phyloP scores from a whole-genome alignment of 176 grass and related monocot genomes.

The Aechmea fasciata region DNA sequence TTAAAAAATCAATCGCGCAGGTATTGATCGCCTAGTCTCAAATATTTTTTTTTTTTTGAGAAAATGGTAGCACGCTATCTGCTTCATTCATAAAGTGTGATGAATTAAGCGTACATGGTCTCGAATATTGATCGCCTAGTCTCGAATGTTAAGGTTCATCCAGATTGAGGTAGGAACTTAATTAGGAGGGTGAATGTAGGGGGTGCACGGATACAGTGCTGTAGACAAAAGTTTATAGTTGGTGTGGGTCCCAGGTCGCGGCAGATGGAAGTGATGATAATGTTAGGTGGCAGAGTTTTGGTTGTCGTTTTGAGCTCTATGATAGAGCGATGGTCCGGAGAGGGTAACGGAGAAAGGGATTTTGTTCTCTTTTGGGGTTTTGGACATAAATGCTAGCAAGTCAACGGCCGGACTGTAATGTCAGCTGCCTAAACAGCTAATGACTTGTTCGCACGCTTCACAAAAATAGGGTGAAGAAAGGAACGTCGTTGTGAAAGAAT shows the following conservation, averaged over 20 bases:
- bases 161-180: too few species aligned
- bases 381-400: background rate
- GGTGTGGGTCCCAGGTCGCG: background rate
- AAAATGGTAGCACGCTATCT: too few species aligned
- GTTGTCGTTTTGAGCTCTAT: background rate
- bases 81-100: too few species aligned
- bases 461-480: background rate
- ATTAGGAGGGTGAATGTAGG: too few species aligned
- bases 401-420: background rate
- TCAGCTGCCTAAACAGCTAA: background rate
- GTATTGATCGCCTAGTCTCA: too few species aligned
- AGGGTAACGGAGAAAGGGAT: background rate
- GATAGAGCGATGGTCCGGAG: background rate
- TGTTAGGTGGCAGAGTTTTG: background rate
- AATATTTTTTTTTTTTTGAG: too few species aligned
- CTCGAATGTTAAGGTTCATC: too few species aligned
- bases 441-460: background rate
- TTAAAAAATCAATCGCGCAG: too few species aligned
- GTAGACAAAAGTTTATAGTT: background rate
- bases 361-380: background rate
- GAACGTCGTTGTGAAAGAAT: background rate
- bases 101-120: too few species aligned
- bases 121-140: too few species aligned
- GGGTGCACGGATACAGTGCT: too few species aligned
- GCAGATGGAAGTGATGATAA: background rate